Conservation (phyloP, 2,329 filamentous ascomycete genomes). For the Iodosphaeria phyllophila region DNA sequence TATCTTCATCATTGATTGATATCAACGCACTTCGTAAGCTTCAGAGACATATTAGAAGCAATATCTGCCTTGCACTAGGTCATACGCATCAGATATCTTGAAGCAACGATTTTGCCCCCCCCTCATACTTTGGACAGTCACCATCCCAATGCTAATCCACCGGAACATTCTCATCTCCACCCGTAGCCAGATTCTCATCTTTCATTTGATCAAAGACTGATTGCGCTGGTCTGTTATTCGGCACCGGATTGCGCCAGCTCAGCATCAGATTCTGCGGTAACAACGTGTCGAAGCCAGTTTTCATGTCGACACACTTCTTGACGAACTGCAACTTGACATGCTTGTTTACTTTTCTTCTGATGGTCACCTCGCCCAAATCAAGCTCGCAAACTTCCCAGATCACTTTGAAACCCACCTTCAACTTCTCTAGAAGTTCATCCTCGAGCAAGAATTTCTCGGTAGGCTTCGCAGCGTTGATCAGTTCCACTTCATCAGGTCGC, state of each 20-base stretch:
- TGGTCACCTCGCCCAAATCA: constrained; percentile 35
- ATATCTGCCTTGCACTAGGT: no score
- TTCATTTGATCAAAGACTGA: constrained; percentile 21
- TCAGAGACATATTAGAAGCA: no score
- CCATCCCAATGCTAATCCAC: no score
- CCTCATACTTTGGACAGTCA: no score
- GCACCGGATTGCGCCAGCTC: constrained; percentile 38
- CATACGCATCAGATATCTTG: no score
- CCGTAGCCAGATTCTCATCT: constrained; percentile 8
- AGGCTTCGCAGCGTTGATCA: constrained; percentile 7
- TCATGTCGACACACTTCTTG: constrained; percentile 33
- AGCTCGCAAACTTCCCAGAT: constrained; percentile 34
- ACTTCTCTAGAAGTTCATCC: constrained; percentile 26
- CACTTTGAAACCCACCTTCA: constrained; percentile 47
- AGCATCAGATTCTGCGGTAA: constrained; percentile 53
- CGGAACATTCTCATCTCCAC: background rate
- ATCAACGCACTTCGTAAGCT: no score
- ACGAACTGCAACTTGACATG: constrained; percentile 51
- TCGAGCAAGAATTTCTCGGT: constrained; percentile 46
- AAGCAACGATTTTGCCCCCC: no score
- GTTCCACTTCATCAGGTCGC: constrained; percentile 12
- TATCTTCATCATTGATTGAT: no score
- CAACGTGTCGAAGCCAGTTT: constrained; percentile 44
- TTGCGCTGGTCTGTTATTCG: constrained; percentile 23
- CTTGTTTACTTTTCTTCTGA: no score